Percentiles rank a stretch among this genome's conserved stretches.
phyloP scores from a whole-genome alignment of 306 rosid species.

The Cicer cuneatum region DNA sequence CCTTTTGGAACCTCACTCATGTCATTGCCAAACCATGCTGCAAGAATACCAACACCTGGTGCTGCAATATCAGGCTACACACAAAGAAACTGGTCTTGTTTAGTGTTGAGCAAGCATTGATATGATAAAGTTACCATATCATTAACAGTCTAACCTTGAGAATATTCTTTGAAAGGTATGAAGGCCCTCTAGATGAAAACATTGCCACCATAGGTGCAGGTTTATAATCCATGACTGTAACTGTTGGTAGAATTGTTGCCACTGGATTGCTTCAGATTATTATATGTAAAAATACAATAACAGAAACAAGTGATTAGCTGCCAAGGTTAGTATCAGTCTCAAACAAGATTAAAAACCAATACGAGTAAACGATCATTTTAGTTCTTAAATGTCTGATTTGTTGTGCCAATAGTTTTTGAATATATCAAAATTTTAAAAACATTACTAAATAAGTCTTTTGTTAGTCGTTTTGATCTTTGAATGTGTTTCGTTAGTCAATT shows the following conservation, averaged over 20 bases:
- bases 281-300: neutral
- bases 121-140: neutral
- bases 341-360: no score
- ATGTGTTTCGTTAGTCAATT: no score
- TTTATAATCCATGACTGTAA: slow-evolving; percentile 54
- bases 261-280: slow-evolving; percentile 61
- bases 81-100: neutral
- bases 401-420: no score
- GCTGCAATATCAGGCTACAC: slow-evolving; percentile 89
- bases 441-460: no score
- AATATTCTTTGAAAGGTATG: slow-evolving; percentile 57
- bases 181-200: slow-evolving; percentile 91
- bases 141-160: slow-evolving; percentile 57
- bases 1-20: slow-evolving; percentile 37
- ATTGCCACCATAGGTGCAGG: slow-evolving; percentile 72
- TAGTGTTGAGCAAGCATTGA: neutral
- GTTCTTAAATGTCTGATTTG: no score
- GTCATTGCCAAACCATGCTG: slow-evolving; percentile 71
- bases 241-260: slow-evolving; percentile 73
- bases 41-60: slow-evolving; percentile 88
- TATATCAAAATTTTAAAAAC: no score
- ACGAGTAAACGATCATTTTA: no score
- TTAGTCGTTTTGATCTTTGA: no score
- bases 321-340: no score
- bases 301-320: no score